Conservation (phyloP, 2,329 filamentous ascomycete species). For the Lachnellula arida region DNA sequence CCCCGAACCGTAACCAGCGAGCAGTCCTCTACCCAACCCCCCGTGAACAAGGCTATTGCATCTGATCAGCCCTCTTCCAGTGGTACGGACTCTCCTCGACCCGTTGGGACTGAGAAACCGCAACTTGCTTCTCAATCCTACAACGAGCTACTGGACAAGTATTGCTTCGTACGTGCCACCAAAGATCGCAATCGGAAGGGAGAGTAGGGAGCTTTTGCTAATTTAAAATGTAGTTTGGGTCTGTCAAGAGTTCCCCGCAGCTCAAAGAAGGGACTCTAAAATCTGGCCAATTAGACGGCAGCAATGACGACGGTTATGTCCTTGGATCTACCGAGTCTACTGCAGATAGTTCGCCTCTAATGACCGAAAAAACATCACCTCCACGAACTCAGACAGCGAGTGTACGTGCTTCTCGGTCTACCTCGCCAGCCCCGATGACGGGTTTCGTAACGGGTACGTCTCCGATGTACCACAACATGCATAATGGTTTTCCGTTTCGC, state of each 20-base stretch:
- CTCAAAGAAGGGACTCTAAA: slow-evolving; percentile 44
- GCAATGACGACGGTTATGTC: slow-evolving; percentile 35
- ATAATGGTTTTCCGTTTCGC: slow-evolving; percentile 31
- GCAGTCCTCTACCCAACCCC: slow-evolving; percentile 14
- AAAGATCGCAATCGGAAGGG: slow-evolving; percentile 26
- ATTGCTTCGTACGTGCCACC: slow-evolving; percentile 92
- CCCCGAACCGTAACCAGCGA: slow-evolving; percentile 19
- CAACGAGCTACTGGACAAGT: slow-evolving; percentile 96
- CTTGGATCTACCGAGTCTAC: slow-evolving; percentile 30
- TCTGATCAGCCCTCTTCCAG: slow-evolving; percentile 14
- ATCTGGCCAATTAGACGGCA: slow-evolving; percentile 41
- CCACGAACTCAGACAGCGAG: slow-evolving; percentile 25
- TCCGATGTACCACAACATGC: slow-evolving; percentile 33
- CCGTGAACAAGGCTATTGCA: slow-evolving; percentile 15
- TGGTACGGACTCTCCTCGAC: slow-evolving; percentile 48
- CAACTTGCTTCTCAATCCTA: slow-evolving; percentile 84
- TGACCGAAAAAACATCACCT: slow-evolving; percentile 25
- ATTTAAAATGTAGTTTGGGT: slow-evolving; percentile 52
- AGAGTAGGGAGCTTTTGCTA: slow-evolving; percentile 34
- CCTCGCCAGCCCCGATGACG: slow-evolving; percentile 43
- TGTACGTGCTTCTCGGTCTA: slow-evolving; percentile 35
- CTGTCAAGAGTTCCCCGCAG: slow-evolving; percentile 50
- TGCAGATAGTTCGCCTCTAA: slow-evolving; percentile 32
- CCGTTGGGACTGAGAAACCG: slow-evolving; percentile 54
- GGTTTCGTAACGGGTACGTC: slow-evolving; percentile 45